Percentiles rank a stretch among this genome's conserved stretches.
Conservation (phyloP, 768 basidiomycete species). For the Suillus clintonianus region DNA sequence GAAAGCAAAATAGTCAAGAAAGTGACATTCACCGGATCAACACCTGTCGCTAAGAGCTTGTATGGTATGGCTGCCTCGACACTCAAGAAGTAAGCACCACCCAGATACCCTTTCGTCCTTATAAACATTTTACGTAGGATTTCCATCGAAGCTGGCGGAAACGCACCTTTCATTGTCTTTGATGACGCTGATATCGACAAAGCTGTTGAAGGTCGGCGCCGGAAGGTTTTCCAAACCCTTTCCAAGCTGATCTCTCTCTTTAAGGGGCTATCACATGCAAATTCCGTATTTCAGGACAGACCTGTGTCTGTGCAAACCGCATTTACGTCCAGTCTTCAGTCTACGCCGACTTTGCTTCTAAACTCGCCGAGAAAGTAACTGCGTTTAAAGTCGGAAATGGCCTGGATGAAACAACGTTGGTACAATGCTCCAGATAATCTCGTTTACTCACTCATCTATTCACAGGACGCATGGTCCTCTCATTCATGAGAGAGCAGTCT, state of each 20-base stretch:
- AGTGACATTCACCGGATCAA: conserved; percentile 90
- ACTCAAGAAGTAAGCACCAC: conserved; percentile 68
- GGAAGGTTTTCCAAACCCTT: not conserved
- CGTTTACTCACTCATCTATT: not conserved
- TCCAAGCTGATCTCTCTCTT: conserved; percentile 10
- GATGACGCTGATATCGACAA: conserved; percentile 93
- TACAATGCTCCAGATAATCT: conserved; percentile 1
- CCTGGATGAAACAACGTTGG: conserved; percentile 74
- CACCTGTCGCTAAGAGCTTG: conserved; percentile 74
- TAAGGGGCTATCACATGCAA: conserved; percentile 74
- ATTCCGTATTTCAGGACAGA: conserved; percentile 82
- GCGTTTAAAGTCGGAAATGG: conserved; percentile 89
- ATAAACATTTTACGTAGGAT: conserved; percentile 35
- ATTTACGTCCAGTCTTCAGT: conserved; percentile 91
- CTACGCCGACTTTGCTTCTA: conserved; percentile 90
- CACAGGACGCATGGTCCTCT: conserved; percentile 91
- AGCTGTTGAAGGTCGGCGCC: conserved; percentile 75
- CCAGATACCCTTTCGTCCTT: not conserved
- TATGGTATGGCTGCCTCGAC: conserved; percentile 74
- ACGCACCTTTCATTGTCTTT: conserved; percentile 96
- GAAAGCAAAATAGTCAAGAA: conserved; percentile 86
- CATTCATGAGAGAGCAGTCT: conserved; percentile 82
- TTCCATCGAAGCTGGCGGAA: conserved; percentile 90
- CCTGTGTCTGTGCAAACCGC: conserved; percentile 86
- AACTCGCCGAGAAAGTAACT: conserved; percentile 81